Base-by-base conservation (phyloP, 2,329 filamentous ascomycete species). In the Colletotrichum sp. region DNA sequence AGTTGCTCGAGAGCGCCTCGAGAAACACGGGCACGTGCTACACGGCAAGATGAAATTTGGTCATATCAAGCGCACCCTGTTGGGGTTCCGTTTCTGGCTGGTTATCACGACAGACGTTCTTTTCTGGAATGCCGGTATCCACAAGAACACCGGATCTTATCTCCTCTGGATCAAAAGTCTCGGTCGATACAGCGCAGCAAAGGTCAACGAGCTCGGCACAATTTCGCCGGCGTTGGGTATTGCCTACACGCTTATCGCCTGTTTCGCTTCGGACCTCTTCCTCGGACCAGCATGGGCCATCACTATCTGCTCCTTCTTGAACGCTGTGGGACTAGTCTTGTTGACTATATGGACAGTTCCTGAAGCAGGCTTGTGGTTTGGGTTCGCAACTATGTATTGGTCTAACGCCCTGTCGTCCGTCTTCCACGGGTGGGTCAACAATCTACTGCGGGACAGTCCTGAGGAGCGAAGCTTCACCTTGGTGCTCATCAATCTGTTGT, bases 281-380 rank as follows among this genome's bases (percentile, higher is more conserved):
- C 63, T 68, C 1, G 71, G 71, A 3, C 55, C 71, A 14, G 57
- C 64, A 80, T 92, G 12, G 82, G 90, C 1, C 3, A 73, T 73
- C 26, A 73, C 57, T 6, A 52, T 73, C 1, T 69, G 64, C 8
- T 68, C 71, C 5, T 39, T 61, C 4, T 36, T 73, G 10, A 73
- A 73, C 5, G 66, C 66, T 10, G n/a, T 73, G 5, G 71, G 71
- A 7, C 65, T 68, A 4, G 21, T 69, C 24, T 89, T 92, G 39
- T 83, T 91, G 8, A 84, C 87, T 1, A 82, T 90, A 18, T 92
- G 90, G 90, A 81, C 89, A n/a, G 89, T 92, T 0, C 89, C 90
- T 0, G 89, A 92, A 71, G 79, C 85, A 0, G 89, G 89, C 0
- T 82, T 87, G 10, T 92, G 89, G 89, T 90, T 90, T 66, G 89